Percentiles rank a stretch among this genome's conserved stretches.
phyloP scores from a whole-genome alignment of 352 stramenopile genomes.

The Globisporangium perplexum region DNA sequence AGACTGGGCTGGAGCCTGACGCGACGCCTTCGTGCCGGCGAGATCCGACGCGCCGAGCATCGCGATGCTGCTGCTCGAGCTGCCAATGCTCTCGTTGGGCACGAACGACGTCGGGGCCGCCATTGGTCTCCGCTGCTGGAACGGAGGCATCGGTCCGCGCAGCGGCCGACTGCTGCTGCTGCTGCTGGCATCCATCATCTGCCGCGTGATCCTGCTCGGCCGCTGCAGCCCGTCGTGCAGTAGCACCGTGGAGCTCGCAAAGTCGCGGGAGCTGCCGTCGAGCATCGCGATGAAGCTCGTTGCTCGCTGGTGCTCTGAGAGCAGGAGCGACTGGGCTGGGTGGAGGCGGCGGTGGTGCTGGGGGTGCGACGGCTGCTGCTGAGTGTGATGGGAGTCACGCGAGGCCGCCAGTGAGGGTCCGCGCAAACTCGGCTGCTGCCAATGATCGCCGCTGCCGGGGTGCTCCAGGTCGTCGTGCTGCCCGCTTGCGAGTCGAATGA shows the following conservation, averaged over 20 bases:
- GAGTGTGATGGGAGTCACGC: not conserved
- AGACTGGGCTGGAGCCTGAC: not conserved
- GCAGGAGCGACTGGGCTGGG: no score
- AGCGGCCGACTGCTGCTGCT: not conserved
- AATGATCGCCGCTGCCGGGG: not conserved
- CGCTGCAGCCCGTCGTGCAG: conserved; percentile 1
- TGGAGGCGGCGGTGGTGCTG: not conserved
- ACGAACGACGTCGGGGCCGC: not conserved
- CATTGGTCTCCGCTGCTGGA: not conserved
- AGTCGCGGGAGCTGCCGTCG: conserved; percentile 1
- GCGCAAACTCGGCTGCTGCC: not conserved
- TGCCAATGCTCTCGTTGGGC: not conserved
- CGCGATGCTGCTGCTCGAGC: not conserved
- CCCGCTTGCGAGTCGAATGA: conserved; percentile 13
- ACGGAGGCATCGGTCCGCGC: not conserved
- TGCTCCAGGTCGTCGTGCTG: conserved; percentile 5
- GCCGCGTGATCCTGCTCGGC: conserved; percentile 10
- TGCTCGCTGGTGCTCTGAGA: not conserved
- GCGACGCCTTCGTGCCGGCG: not conserved
- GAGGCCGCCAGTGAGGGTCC: not conserved
- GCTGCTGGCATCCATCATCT: conserved; percentile 5
- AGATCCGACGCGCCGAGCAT: not conserved
- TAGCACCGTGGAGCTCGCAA: conserved; percentile 2
- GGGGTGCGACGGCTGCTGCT: not conserved
- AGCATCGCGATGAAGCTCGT: conserved; percentile 10